Evolutionary conservation across 345 rosid genomes (phyloP).

Genomic region (Hibiscus syriacus): DNA sequence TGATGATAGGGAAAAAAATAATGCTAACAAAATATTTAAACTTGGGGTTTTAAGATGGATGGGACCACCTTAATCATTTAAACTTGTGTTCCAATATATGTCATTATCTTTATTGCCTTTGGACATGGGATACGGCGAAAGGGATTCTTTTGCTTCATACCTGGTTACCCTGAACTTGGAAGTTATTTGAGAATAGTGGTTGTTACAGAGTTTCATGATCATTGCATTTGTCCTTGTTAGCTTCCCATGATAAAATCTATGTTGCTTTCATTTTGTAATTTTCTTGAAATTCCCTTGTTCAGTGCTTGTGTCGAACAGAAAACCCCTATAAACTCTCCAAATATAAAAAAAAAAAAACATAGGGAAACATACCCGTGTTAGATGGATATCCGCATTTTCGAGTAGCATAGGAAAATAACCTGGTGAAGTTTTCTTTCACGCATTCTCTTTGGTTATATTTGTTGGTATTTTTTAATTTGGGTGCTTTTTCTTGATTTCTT

Average conservation of each 20-base stretch:
- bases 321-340: background rate
- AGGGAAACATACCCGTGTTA: background rate
- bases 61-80: no score
- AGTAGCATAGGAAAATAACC: background rate
- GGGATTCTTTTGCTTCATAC: background rate
- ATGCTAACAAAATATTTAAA: no score
- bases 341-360: background rate
- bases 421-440: background rate
- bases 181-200: background rate
- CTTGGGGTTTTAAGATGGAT: no score
- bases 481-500: background rate
- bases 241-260: background rate
- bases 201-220: background rate
- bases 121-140: background rate
- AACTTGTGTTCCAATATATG: background rate
- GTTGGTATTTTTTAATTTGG: background rate
- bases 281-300: background rate
- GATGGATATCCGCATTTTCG: background rate
- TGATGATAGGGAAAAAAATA: no score
- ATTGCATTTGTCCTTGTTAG: background rate
- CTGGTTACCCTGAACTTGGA: background rate
- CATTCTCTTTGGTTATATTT: background rate
- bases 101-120: background rate
- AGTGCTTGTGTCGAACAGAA: background rate
- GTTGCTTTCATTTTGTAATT: background rate